These are phyloP conservation scores for Clavulina sp. DNA, from an alignment of 768 basidiomycete species.

Conservation along the genomic window DNA sequence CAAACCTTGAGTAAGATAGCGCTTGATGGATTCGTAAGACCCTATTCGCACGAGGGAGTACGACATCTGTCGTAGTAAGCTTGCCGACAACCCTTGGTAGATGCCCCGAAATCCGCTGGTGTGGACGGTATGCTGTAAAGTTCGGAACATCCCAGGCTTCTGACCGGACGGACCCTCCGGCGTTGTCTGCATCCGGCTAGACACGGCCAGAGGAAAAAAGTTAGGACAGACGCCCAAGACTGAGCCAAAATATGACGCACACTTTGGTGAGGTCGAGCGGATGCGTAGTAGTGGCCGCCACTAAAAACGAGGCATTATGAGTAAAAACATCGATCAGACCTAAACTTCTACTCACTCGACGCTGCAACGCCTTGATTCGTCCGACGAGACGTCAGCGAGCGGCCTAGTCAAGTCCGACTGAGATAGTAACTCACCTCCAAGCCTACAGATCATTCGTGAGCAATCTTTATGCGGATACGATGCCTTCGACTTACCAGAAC, in stretches of 20 bases:
- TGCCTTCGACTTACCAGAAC: background rate
- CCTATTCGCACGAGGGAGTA: constrained; percentile 12
- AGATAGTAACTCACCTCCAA: constrained; percentile 4
- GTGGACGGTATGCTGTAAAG: constrained; percentile 4
- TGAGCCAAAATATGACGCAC: constrained; percentile 2
- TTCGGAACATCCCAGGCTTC: constrained; percentile 7
- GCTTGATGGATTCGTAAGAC: constrained; percentile 9
- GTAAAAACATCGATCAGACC: background rate
- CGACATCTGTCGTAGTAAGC: constrained; percentile 9
- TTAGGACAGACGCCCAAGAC: background rate
- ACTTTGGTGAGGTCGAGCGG: constrained; percentile 11
- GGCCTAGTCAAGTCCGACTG: background rate
- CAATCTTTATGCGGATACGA: background rate
- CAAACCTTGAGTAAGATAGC: constrained; percentile 8
- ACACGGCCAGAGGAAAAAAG: background rate
- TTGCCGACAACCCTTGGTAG: constrained; percentile 9
- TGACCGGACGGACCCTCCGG: constrained; percentile 3
- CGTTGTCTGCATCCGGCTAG: constrained; percentile 11
- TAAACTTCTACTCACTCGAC: constrained; percentile 4
- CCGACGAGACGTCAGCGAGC: background rate
- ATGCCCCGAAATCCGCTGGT: constrained; percentile 3
- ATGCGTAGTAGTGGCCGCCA: constrained; percentile 10
- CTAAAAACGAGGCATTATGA: background rate
- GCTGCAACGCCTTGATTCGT: constrained; percentile 8
- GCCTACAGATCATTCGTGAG: background rate